phyloP scores from a whole-genome alignment of 2,329 filamentous ascomycete genomes.

The Pseudogymnoascus destructans region DNA sequence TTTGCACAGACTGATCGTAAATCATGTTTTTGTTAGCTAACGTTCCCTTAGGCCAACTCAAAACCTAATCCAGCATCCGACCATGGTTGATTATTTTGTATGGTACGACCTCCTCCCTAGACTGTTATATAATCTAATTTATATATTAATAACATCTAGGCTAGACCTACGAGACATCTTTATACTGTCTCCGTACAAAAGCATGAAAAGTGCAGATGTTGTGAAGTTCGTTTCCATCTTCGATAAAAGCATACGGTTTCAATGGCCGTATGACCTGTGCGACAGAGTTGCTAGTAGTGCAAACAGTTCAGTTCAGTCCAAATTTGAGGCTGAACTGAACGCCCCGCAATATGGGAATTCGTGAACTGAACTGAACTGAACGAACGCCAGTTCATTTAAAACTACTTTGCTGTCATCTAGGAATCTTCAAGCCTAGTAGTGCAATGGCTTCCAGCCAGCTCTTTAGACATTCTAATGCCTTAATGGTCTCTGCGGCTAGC shows the following conservation, averaged over 20 bases:
- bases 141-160: not conserved
- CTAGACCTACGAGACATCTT: not conserved
- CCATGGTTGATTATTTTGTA: not conserved
- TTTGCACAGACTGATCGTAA: not conserved
- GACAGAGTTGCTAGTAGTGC: no score
- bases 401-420: no score
- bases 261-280: not conserved
- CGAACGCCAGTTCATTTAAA: no score
- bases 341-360: no score
- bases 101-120: not conserved
- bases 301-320: no score
- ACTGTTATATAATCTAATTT: not conserved
- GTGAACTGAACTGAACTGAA: no score
- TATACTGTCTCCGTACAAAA: not conserved
- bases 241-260: conserved; percentile 1
- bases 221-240: not conserved
- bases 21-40: not conserved
- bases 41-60: not conserved
- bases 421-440: no score
- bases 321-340: no score
- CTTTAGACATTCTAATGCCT: no score
- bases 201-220: conserved; percentile 1
- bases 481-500: no score
- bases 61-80: not conserved
- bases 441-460: no score